Conservation (phyloP, 495 filamentous ascomycete genomes). For the Oidiodendron maius region DNA sequence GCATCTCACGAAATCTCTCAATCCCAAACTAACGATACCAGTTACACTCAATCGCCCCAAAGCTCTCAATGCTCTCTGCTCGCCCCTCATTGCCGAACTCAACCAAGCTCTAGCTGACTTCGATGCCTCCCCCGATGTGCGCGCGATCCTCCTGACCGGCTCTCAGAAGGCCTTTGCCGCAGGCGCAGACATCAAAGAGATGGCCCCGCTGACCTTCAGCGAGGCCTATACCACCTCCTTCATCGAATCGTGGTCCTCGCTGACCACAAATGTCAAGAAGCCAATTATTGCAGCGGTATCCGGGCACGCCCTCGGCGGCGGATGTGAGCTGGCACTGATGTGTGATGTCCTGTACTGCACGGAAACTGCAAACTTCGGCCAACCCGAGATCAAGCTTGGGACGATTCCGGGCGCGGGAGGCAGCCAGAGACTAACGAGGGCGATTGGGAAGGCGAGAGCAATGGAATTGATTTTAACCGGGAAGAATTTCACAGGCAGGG, state of each 20-base stretch:
- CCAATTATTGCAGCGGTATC: constrained; percentile 92
- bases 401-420: constrained; percentile 90
- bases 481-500: constrained; percentile 67
- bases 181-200: constrained; percentile 98
- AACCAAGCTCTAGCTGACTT: constrained; percentile 73
- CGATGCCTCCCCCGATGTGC: constrained; percentile 61
- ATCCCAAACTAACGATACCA: constrained; percentile 28
- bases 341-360: constrained; percentile 91
- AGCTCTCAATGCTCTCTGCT: constrained; percentile 86
- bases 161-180: constrained; percentile 87
- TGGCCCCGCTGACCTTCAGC: constrained; percentile 83
- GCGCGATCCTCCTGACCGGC: constrained; percentile 82
- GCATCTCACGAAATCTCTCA: constrained; percentile 3
- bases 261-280: constrained; percentile 76
- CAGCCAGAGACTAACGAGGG: constrained; percentile 78
- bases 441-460: constrained; percentile 81
- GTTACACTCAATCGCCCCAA: constrained; percentile 96
- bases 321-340: constrained; percentile 98
- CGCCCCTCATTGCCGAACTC: constrained; percentile 82
- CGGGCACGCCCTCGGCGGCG: constrained; percentile 88
- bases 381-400: constrained; percentile 94
- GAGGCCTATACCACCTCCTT: constrained; percentile 81
- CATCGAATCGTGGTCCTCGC: constrained; percentile 86
- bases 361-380: constrained; percentile 75
- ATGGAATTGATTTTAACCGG: constrained; percentile 96